A percentile compares a stretch with the other conserved stretches of the same genome.
Evolutionary conservation across 345 rosid genomes (phyloP).

Genomic region (Linum trigynum): DNA sequence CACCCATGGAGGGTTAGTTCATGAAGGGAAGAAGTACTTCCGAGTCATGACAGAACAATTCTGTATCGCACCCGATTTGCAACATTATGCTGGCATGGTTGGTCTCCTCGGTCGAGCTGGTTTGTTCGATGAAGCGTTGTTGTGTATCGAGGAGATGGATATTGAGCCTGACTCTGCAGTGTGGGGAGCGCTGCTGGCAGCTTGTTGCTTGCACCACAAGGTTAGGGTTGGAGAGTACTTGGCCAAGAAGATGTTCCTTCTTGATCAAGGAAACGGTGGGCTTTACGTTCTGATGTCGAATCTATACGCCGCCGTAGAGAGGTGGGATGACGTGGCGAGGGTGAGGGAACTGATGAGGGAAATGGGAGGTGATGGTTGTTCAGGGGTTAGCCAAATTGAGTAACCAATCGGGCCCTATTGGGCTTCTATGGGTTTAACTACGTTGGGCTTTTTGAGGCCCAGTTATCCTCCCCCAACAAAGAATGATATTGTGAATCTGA

Average conservation of each 20-base stretch:
- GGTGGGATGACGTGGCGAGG: slow-evolving; percentile 68
- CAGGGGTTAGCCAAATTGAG: slow-evolving; percentile 54
- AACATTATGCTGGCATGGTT: slow-evolving; percentile 67
- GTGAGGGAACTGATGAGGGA: slow-evolving; percentile 69
- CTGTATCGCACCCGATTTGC: slow-evolving; percentile 44
- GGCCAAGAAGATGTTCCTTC: slow-evolving; percentile 57
- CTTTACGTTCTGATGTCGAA: slow-evolving; percentile 81
- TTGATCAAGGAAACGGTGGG: slow-evolving; percentile 62
- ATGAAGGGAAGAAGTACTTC: slow-evolving; percentile 56
- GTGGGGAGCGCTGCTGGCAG: slow-evolving; percentile 71
- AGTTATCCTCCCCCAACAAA: neutral
- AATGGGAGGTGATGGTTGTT: slow-evolving; percentile 60
- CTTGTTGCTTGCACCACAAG: slow-evolving; percentile 58
- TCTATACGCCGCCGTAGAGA: slow-evolving; percentile 58
- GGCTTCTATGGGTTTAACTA: neutral
- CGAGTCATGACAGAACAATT: slow-evolving; percentile 46
- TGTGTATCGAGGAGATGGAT: slow-evolving; percentile 37
- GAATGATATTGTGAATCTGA: neutral
- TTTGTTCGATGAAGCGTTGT: slow-evolving; percentile 51
- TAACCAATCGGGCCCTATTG: slow-evolving; percentile 1
- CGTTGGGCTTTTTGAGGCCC: neutral
- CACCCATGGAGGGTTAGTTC: slow-evolving; percentile 51
- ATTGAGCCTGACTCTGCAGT: slow-evolving; percentile 61
- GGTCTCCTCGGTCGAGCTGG: slow-evolving; percentile 57
- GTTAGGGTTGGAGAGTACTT: slow-evolving; percentile 61